These are phyloP conservation scores for Solanum virginianum DNA, from an alignment of 257 asterid species.

Conservation along the genomic window DNA sequence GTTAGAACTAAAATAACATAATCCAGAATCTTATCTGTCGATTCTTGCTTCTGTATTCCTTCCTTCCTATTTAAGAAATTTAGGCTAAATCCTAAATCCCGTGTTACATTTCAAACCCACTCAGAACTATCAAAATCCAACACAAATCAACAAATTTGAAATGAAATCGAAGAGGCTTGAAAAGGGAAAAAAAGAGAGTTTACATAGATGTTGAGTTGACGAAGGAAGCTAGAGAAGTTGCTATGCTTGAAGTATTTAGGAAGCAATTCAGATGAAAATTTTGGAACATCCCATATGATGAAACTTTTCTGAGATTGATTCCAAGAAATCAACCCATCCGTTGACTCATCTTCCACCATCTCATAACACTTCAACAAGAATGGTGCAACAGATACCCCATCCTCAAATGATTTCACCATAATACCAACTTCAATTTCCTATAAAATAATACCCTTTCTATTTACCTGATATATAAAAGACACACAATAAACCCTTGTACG, in stretches of 20 bases:
- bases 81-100: not conserved
- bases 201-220: constrained; percentile 86
- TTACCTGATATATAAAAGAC: not conserved
- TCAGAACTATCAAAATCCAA: not conserved
- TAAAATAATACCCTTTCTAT: not conserved
- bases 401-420: constrained; percentile 80
- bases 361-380: constrained; percentile 80
- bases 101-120: not conserved
- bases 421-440: not conserved
- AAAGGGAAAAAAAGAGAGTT: not conserved
- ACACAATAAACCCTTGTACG: not conserved
- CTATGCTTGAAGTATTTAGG: constrained; percentile 90
- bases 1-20: not conserved
- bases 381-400: constrained; percentile 49
- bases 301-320: constrained; percentile 47
- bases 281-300: constrained; percentile 61
- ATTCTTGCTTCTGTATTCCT: not conserved
- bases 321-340: constrained; percentile 81
- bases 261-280: constrained; percentile 51
- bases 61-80: not conserved
- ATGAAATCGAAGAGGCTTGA: not conserved
- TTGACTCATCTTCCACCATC: constrained; percentile 78
- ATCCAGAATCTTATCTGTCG: not conserved
- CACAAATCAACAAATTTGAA: not conserved
- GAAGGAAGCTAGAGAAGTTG: constrained; percentile 83